Conservation (phyloP, 768 basidiomycete genomes). For the Tephrocybe sp. region DNA sequence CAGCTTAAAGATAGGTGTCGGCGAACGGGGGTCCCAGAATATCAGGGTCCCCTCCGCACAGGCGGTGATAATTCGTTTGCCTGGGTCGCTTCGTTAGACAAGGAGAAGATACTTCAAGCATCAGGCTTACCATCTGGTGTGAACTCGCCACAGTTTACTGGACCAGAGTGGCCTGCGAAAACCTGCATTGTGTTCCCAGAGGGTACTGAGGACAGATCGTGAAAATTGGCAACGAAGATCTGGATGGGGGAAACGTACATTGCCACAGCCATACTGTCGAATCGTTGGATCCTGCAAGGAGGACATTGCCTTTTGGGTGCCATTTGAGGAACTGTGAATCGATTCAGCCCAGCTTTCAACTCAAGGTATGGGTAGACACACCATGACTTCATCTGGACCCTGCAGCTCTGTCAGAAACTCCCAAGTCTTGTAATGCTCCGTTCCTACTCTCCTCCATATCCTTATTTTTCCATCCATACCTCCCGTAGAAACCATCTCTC, state of each 20-base stretch:
- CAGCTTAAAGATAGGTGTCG: slow-evolving; percentile 82
- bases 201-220: slow-evolving; percentile 84
- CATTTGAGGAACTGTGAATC: slow-evolving; percentile 79
- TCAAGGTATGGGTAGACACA: slow-evolving; percentile 36
- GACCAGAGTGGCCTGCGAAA: slow-evolving; percentile 84
- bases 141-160: slow-evolving; percentile 87
- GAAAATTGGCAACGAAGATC: neutral
- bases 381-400: slow-evolving; percentile 95
- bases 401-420: slow-evolving; percentile 93
- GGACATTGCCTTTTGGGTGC: slow-evolving; percentile 91
- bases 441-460: slow-evolving; percentile 86
- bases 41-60: slow-evolving; percentile 81
- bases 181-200: slow-evolving; percentile 96
- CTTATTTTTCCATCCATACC: slow-evolving; percentile 98
- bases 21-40: slow-evolving; percentile 87
- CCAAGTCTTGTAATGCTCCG: slow-evolving; percentile 76
- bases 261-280: slow-evolving; percentile 97
- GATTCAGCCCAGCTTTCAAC: slow-evolving; percentile 3
- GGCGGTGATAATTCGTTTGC: slow-evolving; percentile 88
- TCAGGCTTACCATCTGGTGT: slow-evolving; percentile 75
- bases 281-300: slow-evolving; percentile 92
- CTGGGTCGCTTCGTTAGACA: slow-evolving; percentile 32
- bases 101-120: neutral
- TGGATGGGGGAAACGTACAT: slow-evolving; percentile 48
- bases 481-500: slow-evolving; percentile 91